Evolutionary conservation across 352 stramenopile species (phyloP), one percentile per base, ranked within the genome.

Genomic region (Pythium vanterpoolii): DNA sequence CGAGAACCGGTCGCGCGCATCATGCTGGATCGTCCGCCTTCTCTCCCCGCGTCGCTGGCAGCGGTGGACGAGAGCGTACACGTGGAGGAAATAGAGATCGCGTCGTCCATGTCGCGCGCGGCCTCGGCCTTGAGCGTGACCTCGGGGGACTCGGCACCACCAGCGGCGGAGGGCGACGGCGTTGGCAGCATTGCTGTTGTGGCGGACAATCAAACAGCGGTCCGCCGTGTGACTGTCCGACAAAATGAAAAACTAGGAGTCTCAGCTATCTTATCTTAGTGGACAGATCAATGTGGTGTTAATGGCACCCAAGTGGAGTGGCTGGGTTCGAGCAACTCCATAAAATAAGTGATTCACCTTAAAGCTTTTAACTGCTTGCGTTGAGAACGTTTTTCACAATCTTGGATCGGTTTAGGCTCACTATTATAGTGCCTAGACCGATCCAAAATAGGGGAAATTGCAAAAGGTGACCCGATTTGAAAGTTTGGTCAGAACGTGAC

Each of bases 1-100:
- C n/a, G n/a, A n/a, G n/a, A n/a, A n/a, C n/a, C 73, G 16, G 27
- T 40, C 47, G 19, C 47, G 4, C 47, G 38, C 51, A 58, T 58
- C 26, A n/a, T 49, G 38, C 19, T 34, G 48, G 23, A 26, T n/a
- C 33, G 49, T 19, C 21, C 23, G 49, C 1, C 18, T 45, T 18
- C 9, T 23, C 36, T 58, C 19, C 18, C 14, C 16, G 30, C 47
- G 47, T 55, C 30, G 30, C 19, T 55, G n/a, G 28, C 33, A 3
- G 31, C 34, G 13, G 31, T 18, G 24, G 45, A 40, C 16, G 18
- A 6, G 23, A 23, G 16, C 33, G 48, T n/a, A 21, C 31, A 19
- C 13, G 34, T 5, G 14, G 34, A 19, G 34, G 34, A 42, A 18
- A 42, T 16, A 5, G 34, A 42, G 34, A 42, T 28, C 19, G 50